Percentiles rank a stretch among this genome's conserved stretches.
Evolutionary conservation across 768 basidiomycete genomes (phyloP).

Genomic region (Nevesoporus exiguus): DNA sequence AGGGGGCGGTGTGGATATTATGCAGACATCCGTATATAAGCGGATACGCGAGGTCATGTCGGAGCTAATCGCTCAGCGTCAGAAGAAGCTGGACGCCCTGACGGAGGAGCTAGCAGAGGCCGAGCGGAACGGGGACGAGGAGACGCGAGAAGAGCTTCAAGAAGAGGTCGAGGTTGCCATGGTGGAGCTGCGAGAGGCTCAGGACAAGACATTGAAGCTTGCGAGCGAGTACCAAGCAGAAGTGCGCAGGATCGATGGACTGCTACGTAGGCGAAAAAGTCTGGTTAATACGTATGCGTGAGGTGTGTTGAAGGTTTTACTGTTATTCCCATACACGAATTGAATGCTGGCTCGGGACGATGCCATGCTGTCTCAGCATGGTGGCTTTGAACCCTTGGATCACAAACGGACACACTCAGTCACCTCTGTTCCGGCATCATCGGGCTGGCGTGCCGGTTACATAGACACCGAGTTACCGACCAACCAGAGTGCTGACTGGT

Average conservation of each 20-base stretch:
- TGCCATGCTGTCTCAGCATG: not conserved
- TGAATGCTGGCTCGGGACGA: no score
- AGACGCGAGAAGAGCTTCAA: slow-evolving; percentile 42
- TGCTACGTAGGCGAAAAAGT: slow-evolving; percentile 16
- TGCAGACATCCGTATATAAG: slow-evolving; percentile 50
- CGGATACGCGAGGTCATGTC: slow-evolving; percentile 49
- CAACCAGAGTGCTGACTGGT: no score
- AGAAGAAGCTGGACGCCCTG: slow-evolving; percentile 43
- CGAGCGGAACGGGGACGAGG: slow-evolving; percentile 41
- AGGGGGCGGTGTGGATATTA: slow-evolving; percentile 41
- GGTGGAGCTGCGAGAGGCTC: slow-evolving; percentile 20
- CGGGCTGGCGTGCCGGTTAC: no score
- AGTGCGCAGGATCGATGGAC: slow-evolving; percentile 24
- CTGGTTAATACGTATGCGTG: not conserved
- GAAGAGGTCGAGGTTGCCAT: slow-evolving; percentile 31
- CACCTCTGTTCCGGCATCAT: no score
- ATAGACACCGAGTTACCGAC: no score
- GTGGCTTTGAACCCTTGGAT: no score
- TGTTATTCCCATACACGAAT: not conserved
- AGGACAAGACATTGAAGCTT: slow-evolving; percentile 23
- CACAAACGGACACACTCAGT: no score
- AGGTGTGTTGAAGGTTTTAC: not conserved
- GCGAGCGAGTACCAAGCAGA: slow-evolving; percentile 27
- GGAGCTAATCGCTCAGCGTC: slow-evolving; percentile 41
- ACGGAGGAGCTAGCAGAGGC: slow-evolving; percentile 45